Percentiles rank a stretch among this genome's conserved stretches.
Conservation (phyloP, 176 grass and related monocot species). For the Pontederia crassipes region DNA sequence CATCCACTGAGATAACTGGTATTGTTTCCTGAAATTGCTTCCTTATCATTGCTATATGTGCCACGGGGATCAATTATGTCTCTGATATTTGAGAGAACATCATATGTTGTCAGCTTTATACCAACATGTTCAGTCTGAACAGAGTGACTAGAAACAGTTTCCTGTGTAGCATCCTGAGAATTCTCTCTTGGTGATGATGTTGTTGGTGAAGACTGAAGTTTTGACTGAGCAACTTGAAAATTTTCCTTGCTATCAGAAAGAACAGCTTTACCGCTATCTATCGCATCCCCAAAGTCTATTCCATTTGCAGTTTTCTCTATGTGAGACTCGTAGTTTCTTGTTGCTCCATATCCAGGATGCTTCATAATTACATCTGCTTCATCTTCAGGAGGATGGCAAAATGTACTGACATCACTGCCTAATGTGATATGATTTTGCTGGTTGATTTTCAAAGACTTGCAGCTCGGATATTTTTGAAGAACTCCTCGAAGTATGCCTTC, state of each 20-base stretch:
- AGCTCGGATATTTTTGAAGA: constrained; percentile 45
- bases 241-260: no score
- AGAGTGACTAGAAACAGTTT: neutral
- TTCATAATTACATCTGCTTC: neutral
- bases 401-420: neutral
- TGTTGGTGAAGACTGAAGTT: neutral
- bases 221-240: no score
- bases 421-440: constrained; percentile 10
- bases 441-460: constrained; percentile 27
- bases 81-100: neutral
- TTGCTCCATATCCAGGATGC: neutral
- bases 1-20: neutral
- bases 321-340: neutral
- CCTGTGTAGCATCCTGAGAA: neutral
- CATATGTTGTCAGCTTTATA: neutral
- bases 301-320: neutral
- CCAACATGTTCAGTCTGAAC: neutral
- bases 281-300: neutral
- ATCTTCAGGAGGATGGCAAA: neutral
- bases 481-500: constrained; percentile 90
- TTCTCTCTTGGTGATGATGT: neutral
- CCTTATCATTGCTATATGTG: neutral
- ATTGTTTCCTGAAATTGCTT: neutral
- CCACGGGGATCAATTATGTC: neutral
- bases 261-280: neutral